phyloP scores from a whole-genome alignment of 106 monocot genomes.

The Phalaenopsis aphrodite region DNA sequence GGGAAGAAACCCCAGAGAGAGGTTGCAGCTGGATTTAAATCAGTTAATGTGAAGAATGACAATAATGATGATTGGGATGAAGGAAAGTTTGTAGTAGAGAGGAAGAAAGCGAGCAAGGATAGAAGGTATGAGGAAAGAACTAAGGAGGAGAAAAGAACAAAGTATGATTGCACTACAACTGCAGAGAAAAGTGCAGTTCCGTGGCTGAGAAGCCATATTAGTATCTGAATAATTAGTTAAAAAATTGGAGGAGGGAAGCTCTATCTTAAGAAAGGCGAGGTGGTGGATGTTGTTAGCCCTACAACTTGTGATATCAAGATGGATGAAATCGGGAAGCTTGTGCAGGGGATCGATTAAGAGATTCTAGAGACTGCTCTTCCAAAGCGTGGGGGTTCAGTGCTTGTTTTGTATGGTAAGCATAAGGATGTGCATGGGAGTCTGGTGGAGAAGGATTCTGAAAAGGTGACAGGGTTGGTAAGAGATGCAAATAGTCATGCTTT shows the following conservation, averaged over 20 bases:
- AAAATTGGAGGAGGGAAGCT: constrained; percentile 54
- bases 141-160: constrained; percentile 2
- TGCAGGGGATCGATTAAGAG: constrained; percentile 82
- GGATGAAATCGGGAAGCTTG: constrained; percentile 61
- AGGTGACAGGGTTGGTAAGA: constrained; percentile 60
- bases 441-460: constrained; percentile 60
- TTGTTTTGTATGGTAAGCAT: constrained; percentile 74
- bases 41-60: constrained; percentile 12
- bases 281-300: constrained; percentile 83
- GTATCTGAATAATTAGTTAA: constrained; percentile 73
- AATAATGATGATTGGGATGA: constrained; percentile 7
- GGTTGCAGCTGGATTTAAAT: constrained; percentile 4
- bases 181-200: constrained; percentile 10
- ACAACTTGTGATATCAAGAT: constrained; percentile 68
- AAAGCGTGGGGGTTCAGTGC: constrained; percentile 61
- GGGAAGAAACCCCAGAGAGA: constrained; percentile 14
- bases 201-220: constrained; percentile 92
- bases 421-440: constrained; percentile 76
- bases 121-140: background rate
- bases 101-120: background rate
- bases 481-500: constrained; percentile 71
- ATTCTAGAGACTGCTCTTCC: constrained; percentile 87
- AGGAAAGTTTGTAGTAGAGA: constrained; percentile 12
- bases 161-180: background rate
- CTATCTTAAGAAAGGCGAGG: constrained; percentile 82